A percentile compares a stretch with the other conserved stretches of the same genome.
Conservation (phyloP, 148 eudicot genomes). For the Rhododendron molle region DNA sequence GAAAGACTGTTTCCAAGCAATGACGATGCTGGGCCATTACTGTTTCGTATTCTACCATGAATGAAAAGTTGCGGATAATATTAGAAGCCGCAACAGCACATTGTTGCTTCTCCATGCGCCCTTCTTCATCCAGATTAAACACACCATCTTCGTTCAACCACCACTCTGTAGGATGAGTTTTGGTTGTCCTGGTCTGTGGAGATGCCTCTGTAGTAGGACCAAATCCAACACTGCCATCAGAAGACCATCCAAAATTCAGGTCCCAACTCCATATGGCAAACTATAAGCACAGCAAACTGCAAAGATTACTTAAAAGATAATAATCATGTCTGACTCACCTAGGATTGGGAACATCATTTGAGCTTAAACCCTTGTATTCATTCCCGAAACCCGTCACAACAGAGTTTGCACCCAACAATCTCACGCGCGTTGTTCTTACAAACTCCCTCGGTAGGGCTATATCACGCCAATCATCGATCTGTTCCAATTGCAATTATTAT, state of each 20-base stretch:
- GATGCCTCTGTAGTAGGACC: constrained; percentile 48
- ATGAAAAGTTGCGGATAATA: constrained; percentile 88
- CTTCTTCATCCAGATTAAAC: constrained; percentile 92
- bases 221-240: constrained; percentile 44
- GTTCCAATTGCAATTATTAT: constrained; percentile 16
- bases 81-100: constrained; percentile 98
- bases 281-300: not conserved
- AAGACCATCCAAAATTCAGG: constrained; percentile 18
- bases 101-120: constrained; percentile 85
- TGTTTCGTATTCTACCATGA: constrained; percentile 89
- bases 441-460: constrained; percentile 78
- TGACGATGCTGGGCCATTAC: constrained; percentile 91
- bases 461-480: constrained; percentile 99
- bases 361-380: constrained; percentile 59
- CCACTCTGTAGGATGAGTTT: constrained; percentile 61
- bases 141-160: constrained; percentile 96
- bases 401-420: constrained; percentile 73
- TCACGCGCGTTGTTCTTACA: constrained; percentile 56
- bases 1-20: constrained; percentile 85
- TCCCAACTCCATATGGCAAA: not conserved
- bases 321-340: constrained; percentile 30
- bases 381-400: constrained; percentile 84
- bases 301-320: not conserved
- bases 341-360: constrained; percentile 41
- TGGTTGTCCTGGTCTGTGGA: constrained; percentile 42